These are phyloP conservation scores for Simplicillium aogashimaense DNA, from an alignment of 2,329 filamentous ascomycete genomes.

Conservation along the genomic window DNA sequence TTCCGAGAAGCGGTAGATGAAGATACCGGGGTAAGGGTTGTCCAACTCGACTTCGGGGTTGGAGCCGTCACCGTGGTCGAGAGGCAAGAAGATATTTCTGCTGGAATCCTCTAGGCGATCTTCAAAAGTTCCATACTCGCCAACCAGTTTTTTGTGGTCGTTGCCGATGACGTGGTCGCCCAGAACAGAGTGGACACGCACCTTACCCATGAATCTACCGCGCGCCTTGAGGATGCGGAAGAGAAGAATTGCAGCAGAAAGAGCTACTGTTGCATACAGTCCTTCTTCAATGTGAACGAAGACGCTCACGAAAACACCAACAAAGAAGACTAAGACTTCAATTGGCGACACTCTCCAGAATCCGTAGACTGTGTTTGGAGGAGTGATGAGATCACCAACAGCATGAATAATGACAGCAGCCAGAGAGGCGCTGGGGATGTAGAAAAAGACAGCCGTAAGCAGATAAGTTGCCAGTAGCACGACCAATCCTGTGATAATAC, in stretches of 20 bases:
- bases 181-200: constrained; percentile 74
- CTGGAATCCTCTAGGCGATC: constrained; percentile 20
- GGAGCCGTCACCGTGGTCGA: constrained; percentile 38
- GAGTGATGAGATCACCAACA: constrained; percentile 75
- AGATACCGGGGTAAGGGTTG: constrained; percentile 41
- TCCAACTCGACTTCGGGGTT: constrained; percentile 35
- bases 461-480: constrained; percentile 80
- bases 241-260: constrained; percentile 61
- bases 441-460: constrained; percentile 75
- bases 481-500: constrained; percentile 72
- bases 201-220: constrained; percentile 69
- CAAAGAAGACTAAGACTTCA: constrained; percentile 77
- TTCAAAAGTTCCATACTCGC: constrained; percentile 43
- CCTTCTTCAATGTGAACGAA: constrained; percentile 78
- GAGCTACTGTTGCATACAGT: constrained; percentile 69
- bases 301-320: constrained; percentile 72
- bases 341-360: constrained; percentile 81
- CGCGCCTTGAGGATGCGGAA: constrained; percentile 71
- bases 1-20: constrained; percentile 45
- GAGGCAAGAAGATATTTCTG: constrained; percentile 33
- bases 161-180: constrained; percentile 59
- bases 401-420: constrained; percentile 86
- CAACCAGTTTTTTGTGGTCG: constrained; percentile 30
- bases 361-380: constrained; percentile 73
- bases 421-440: constrained; percentile 69